These are phyloP conservation scores for Phytophthora tubulina DNA, from an alignment of 352 stramenopile species.

Conservation along the genomic window DNA sequence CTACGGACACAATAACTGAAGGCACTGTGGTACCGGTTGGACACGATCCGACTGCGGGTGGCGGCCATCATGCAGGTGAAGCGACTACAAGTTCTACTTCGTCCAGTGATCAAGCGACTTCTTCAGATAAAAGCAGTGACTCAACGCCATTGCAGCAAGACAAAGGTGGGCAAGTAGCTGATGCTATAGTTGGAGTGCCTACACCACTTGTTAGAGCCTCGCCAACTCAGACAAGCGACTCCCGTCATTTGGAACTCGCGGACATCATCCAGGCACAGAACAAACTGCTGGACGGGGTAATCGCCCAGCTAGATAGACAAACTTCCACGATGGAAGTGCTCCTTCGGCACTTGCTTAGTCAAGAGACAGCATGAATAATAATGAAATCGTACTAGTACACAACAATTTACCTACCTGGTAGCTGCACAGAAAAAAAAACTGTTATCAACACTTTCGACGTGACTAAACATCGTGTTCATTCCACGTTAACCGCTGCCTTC, in stretches of 20 bases:
- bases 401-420: no score
- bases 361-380: no score
- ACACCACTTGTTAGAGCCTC: neutral
- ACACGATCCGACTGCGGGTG: neutral
- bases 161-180: neutral
- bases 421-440: neutral
- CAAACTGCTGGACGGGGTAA: constrained; percentile 3
- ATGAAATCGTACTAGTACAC: no score
- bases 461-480: constrained; percentile 42
- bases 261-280: constrained; percentile 10
- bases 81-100: neutral
- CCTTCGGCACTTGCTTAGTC: neutral
- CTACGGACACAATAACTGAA: neutral
- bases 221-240: neutral
- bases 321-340: constrained; percentile 15
- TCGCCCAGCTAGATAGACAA: constrained; percentile 10
- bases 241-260: neutral
- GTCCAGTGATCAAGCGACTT: neutral
- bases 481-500: constrained; percentile 25
- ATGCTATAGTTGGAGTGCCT: neutral
- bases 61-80: neutral
- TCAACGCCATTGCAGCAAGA: constrained; percentile 1
- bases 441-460: constrained; percentile 8
- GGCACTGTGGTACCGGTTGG: neutral
- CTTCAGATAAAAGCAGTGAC: neutral